These are phyloP conservation scores for Mycena floridula DNA, from an alignment of 768 basidiomycete genomes.

Conservation along the genomic window DNA sequence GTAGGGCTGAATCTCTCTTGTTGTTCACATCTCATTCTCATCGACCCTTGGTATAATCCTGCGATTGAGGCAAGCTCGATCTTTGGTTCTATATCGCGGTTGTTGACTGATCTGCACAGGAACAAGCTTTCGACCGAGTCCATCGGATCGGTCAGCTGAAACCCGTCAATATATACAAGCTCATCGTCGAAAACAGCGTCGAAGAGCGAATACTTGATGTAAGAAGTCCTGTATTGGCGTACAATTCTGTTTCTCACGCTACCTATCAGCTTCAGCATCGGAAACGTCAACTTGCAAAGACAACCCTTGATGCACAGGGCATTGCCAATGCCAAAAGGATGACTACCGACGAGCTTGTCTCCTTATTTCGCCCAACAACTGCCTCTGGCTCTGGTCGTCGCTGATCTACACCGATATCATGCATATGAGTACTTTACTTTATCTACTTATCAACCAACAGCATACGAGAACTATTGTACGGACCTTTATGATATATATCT, in stretches of 20 bases:
- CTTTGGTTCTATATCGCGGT: background rate
- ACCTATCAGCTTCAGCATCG: background rate
- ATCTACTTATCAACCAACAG: no score
- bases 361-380: background rate
- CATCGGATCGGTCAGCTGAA: constrained; percentile 6
- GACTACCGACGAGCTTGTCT: background rate
- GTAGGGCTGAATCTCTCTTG: constrained; percentile 3
- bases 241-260: no score
- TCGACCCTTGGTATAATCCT: constrained; percentile 5
- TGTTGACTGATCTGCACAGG: background rate
- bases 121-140: constrained; percentile 7
- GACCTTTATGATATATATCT: no score
- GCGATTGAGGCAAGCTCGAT: constrained; percentile 1
- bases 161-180: constrained; percentile 5
- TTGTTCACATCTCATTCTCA: constrained; percentile 4
- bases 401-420: no score
- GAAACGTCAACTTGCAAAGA: background rate
- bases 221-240: no score
- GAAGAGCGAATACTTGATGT: constrained; percentile 6
- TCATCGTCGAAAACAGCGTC: constrained; percentile 2
- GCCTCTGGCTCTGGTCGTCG: no score
- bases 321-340: background rate
- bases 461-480: no score
- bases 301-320: background rate
- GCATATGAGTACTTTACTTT: no score